phyloP scores from a whole-genome alignment of 768 basidiomycete species.

The Mycena haematopus region DNA sequence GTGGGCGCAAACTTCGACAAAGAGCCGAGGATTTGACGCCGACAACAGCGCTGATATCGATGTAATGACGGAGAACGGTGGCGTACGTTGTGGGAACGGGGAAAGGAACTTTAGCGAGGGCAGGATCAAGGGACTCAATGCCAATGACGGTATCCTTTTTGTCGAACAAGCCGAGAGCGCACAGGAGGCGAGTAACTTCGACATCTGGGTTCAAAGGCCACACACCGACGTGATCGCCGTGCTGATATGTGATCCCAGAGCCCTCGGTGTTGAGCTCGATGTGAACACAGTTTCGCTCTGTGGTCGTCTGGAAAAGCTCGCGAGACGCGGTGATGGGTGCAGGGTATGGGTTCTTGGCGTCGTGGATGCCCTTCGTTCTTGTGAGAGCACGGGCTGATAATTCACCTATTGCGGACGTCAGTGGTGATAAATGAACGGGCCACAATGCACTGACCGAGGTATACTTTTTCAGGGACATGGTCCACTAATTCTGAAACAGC shows the following conservation, averaged over 20 bases:
- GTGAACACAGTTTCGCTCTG: slow-evolving; percentile 91
- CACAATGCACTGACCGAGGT: slow-evolving; percentile 66
- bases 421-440: slow-evolving; percentile 5
- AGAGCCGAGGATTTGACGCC: slow-evolving; percentile 92
- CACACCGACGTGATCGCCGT: slow-evolving; percentile 96
- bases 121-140: slow-evolving; percentile 97
- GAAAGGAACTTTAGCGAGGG: slow-evolving; percentile 98
- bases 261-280: slow-evolving; percentile 93
- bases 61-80: slow-evolving; percentile 94
- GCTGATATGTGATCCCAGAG: slow-evolving; percentile 97
- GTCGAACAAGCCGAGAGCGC: slow-evolving; percentile 80
- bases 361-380: slow-evolving; percentile 93
- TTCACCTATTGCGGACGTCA: slow-evolving; percentile 65
- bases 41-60: slow-evolving; percentile 94
- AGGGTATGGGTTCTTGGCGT: slow-evolving; percentile 96
- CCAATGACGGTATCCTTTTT: slow-evolving; percentile 86
- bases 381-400: slow-evolving; percentile 93
- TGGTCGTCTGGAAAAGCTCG: slow-evolving; percentile 81
- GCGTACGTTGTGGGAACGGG: slow-evolving; percentile 95
- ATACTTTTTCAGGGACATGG: slow-evolving; percentile 87
- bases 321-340: slow-evolving; percentile 78
- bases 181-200: slow-evolving; percentile 90
- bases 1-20: slow-evolving; percentile 89
- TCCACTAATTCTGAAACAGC: slow-evolving; percentile 82
- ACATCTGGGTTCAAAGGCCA: slow-evolving; percentile 96